These are phyloP conservation scores for Paxillus ammoniavirescens DNA, from an alignment of 768 basidiomycete genomes.

Conservation along the genomic window DNA sequence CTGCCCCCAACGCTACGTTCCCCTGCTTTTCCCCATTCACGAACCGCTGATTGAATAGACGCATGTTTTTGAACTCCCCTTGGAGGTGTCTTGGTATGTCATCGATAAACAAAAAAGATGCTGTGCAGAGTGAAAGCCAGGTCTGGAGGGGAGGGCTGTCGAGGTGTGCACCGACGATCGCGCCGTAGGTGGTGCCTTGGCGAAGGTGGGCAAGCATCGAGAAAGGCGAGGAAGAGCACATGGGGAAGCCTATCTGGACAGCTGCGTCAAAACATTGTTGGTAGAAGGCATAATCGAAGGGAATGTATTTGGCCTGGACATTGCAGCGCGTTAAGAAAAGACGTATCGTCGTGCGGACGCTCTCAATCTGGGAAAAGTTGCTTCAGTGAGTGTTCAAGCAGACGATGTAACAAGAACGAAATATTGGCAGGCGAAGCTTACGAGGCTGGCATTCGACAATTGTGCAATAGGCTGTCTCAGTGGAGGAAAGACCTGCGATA, in stretches of 20 bases:
- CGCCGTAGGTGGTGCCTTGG: constrained; percentile 11
- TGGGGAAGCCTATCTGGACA: constrained; percentile 22
- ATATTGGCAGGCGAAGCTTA: too few species aligned
- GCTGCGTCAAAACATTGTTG: constrained; percentile 24
- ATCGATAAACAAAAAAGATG: constrained; percentile 34
- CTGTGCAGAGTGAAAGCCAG: constrained; percentile 36
- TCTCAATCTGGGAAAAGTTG: constrained; percentile 5
- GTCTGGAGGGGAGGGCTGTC: constrained; percentile 9
- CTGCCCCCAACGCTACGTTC: constrained; percentile 30
- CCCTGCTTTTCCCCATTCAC: constrained; percentile 25
- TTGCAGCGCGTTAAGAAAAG: constrained; percentile 16
- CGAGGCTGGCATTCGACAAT: too few species aligned
- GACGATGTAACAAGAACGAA: too few species aligned
- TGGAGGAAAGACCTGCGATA: too few species aligned
- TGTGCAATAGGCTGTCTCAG: too few species aligned
- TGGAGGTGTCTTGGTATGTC: constrained; percentile 29
- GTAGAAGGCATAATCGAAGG: constrained; percentile 16
- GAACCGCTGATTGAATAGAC: constrained; percentile 36
- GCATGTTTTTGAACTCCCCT: constrained; percentile 20
- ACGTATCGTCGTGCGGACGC: constrained; percentile 11
- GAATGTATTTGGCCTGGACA: constrained; percentile 10
- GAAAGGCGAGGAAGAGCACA: constrained; percentile 11
- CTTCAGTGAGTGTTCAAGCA: too few species aligned
- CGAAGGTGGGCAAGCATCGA: constrained; percentile 31
- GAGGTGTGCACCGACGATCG: too few species aligned